These are phyloP conservation scores for Entrophospora sp. DNA, from an alignment of 192 early-diverging fungal genomes.

Conservation along the genomic window DNA sequence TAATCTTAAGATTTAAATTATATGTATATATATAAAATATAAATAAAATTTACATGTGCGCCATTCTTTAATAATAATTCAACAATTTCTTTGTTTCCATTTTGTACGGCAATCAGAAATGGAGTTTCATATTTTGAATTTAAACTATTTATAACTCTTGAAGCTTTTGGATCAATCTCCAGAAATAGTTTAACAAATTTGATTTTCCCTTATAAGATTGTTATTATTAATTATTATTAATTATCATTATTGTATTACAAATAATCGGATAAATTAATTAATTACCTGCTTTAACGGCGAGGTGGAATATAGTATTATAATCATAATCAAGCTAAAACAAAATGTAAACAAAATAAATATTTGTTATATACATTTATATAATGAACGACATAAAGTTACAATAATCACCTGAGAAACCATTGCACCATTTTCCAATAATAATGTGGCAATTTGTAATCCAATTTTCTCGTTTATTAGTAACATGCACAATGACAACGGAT, in stretches of 20 bases:
- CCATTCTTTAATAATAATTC: neutral
- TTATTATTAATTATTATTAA: too few relatives aligned
- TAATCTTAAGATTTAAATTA: too few relatives aligned
- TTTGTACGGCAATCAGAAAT: neutral
- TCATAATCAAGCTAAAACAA: conserved; percentile 7
- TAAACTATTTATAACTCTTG: neutral
- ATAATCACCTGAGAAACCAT: neutral
- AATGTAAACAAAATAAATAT: neutral
- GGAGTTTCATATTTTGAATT: neutral
- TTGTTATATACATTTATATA: neutral
- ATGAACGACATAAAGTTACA: too few relatives aligned
- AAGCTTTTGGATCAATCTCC: neutral
- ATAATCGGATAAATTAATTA: too few relatives aligned
- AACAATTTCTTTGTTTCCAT: neutral
- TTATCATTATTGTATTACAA: too few relatives aligned
- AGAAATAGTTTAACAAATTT: neutral
- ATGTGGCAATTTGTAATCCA: neutral
- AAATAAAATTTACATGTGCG: neutral
- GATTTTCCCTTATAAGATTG: neutral
- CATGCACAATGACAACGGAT: neutral
- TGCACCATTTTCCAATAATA: conserved; percentile 7
- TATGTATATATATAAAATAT: too few relatives aligned
- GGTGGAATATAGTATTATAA: neutral
- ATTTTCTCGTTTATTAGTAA: neutral
- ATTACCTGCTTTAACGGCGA: neutral